Evolutionary conservation across 2,329 filamentous ascomycete species (phyloP), one percentile per base, ranked within the genome.

Genomic region (Drechslerella dactyloides): DNA sequence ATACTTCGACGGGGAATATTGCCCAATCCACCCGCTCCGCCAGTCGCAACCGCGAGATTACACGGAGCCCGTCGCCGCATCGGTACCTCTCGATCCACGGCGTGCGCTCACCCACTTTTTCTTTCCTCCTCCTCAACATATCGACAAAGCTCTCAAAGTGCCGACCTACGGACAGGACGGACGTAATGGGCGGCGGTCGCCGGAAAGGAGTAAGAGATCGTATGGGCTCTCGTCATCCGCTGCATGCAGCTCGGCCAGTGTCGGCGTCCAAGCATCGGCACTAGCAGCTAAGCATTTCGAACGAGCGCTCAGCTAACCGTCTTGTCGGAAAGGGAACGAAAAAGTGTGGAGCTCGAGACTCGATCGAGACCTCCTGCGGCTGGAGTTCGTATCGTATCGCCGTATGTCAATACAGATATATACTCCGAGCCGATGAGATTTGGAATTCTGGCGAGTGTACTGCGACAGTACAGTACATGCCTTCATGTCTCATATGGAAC

Each of bases 11-110:
- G 7, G n/a, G 4, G 13, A 15, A 13, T 17, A 42, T 42, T 13
- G n/a, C n/a, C n/a, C 37, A 42, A 42, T 42, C 15, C 15, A 15
- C 37, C n/a, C 15, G 11, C 13, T 17, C 2, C 11, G 13, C 37
- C 5, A 15, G n/a, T 42, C 37, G 37, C 37, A 42, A 42, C 15
- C 13, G 37, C 37, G 37, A 42, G 37, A 42, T 42, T 42, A 17
- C 37, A 42, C 37, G 37, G 24, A 53, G 30, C 19, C 24, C 33
- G 27, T 23, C 42, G 35, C 35, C 42, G 46, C 46, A 48, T 50
- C 37, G 44, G 40, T 58, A 48, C 46, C 37, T 51, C 15, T 21
- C 19, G 19, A 46, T 4, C 15, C 42, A n/a, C 42, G 42, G 15
- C 15, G 5, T 46, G 4, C 42, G 19, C 15, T 8, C n/a, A 8